These are phyloP conservation scores for Monosporascus sp. DNA, from an alignment of 2,329 filamentous ascomycete genomes.

Conservation along the genomic window DNA sequence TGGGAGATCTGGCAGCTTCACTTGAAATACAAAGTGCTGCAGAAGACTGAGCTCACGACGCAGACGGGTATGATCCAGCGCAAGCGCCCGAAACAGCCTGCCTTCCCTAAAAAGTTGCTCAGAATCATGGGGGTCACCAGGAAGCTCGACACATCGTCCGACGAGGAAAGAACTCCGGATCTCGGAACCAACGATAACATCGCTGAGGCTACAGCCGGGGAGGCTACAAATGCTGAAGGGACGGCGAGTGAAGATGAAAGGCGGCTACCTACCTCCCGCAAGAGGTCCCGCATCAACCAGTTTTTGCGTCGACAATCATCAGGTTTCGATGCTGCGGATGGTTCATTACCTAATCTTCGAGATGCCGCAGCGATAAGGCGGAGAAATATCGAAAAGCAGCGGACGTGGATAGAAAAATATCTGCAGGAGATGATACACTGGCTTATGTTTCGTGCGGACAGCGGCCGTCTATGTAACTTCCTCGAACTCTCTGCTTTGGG, in stretches of 20 bases:
- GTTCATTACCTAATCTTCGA: conserved; percentile 32
- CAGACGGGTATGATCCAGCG: conserved; percentile 62
- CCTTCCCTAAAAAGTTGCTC: conserved; percentile 83
- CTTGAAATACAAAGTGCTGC: conserved; percentile 83
- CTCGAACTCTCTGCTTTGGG: conserved; percentile 90
- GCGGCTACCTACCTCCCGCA: conserved; percentile 34
- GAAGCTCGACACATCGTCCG: conserved; percentile 65
- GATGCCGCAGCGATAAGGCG: conserved; percentile 50
- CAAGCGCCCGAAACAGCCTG: conserved; percentile 71
- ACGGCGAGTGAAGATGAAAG: conserved; percentile 66
- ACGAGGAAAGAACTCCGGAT: conserved; percentile 51
- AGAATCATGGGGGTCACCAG: conserved; percentile 81
- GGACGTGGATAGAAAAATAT: conserved; percentile 82
- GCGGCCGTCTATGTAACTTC: conserved; percentile 92
- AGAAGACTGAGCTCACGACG: conserved; percentile 77
- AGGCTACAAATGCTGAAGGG: conserved; percentile 50
- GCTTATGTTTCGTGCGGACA: conserved; percentile 94
- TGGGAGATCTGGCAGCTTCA: conserved; percentile 90
- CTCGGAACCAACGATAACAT: conserved; percentile 30
- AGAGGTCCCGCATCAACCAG: conserved; percentile 48
- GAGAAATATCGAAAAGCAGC: conserved; percentile 74
- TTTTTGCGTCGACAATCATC: conserved; percentile 50
- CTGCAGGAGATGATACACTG: conserved; percentile 91
- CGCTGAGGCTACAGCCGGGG: conserved; percentile 36
- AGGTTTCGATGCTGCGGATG: conserved; percentile 40